Conservation (phyloP, 129 eudicot species). For the Tagetes erecta region DNA sequence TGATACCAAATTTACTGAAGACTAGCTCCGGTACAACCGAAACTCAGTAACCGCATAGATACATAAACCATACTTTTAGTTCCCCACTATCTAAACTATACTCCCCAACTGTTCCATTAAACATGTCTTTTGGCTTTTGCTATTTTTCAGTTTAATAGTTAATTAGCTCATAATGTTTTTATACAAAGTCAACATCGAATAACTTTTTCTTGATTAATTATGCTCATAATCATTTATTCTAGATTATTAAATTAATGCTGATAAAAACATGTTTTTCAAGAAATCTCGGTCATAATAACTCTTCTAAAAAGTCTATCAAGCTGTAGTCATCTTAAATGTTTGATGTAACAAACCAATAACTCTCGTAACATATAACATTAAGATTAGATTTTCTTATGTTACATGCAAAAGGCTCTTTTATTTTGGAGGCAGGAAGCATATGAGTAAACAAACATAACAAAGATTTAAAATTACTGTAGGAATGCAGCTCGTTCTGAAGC, state of each 20-base stretch:
- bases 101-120: background rate
- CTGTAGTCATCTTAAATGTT: constrained; percentile 9
- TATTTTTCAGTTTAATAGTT: background rate
- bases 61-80: background rate
- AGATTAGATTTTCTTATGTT: background rate
- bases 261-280: background rate
- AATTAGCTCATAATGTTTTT: background rate
- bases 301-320: constrained; percentile 5
- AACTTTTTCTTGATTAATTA: background rate
- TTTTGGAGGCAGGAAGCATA: background rate
- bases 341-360: background rate
- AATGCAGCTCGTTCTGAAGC: background rate
- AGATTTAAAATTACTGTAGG: background rate
- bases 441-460: constrained; percentile 5
- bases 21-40: background rate
- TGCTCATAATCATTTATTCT: constrained; percentile 4
- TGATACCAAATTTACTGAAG: background rate
- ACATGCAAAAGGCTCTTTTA: constrained; percentile 5
- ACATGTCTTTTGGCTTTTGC: background rate
- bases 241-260: background rate
- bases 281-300: background rate
- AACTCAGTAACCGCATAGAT: constrained; percentile 5
- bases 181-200: background rate
- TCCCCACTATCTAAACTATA: background rate
- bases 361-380: background rate